A percentile compares a stretch with the other conserved stretches of the same genome.
Conservation (phyloP, 257 asterid species). For the Phtheirospermum japonicum region DNA sequence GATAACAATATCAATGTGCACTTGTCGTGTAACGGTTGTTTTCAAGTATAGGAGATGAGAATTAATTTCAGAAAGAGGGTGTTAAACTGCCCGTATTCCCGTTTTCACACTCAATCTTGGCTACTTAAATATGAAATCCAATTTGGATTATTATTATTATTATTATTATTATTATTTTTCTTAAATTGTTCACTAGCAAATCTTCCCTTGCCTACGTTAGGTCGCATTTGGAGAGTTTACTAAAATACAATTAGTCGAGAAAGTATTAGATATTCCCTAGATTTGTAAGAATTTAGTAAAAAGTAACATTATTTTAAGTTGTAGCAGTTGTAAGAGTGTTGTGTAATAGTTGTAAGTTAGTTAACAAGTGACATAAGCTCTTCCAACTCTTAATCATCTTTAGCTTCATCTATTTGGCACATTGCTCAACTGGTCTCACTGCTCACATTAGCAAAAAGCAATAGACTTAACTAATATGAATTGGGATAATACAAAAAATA, state of each 20-base stretch:
- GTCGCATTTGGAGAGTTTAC: constrained; percentile 10
- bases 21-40: too few species aligned
- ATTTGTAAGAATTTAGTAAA: constrained; percentile 19
- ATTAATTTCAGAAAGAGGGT: too few species aligned
- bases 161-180: too few species aligned
- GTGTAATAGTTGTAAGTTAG: constrained; percentile 44
- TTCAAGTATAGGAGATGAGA: too few species aligned
- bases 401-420: constrained; percentile 36
- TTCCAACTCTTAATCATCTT: constrained; percentile 26
- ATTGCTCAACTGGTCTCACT: constrained; percentile 28
- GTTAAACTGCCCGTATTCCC: too few species aligned
- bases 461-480: background rate
- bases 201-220: background rate
- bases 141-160: too few species aligned
- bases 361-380: constrained; percentile 35
- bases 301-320: constrained; percentile 26
- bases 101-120: background rate
- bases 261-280: constrained; percentile 19
- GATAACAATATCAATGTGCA: too few species aligned
- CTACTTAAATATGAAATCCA: background rate
- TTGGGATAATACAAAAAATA: too few species aligned
- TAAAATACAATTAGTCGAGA: constrained; percentile 19
- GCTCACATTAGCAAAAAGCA: constrained; percentile 35
- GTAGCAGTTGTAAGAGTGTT: constrained; percentile 69
- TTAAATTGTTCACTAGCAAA: constrained; percentile 3